phyloP scores from a whole-genome alignment of 768 basidiomycete species.

The Suillus sp. region DNA sequence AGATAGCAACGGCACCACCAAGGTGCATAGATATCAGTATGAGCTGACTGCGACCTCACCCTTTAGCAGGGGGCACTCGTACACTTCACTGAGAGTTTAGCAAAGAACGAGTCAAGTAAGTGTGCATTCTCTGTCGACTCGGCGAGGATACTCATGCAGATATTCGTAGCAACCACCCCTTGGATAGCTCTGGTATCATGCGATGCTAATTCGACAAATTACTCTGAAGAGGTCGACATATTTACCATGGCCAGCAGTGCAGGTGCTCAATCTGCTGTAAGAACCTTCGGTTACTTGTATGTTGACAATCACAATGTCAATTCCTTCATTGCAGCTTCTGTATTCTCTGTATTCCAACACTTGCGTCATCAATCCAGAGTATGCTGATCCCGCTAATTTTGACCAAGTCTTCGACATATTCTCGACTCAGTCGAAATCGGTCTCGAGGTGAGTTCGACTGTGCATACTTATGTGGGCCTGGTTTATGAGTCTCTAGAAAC shows the following conservation, averaged over 20 bases:
- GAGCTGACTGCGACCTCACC: conserved; percentile 4
- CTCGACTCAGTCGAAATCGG: conserved; percentile 63
- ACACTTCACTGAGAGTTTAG: conserved; percentile 73
- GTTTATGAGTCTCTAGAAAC: conserved; percentile 34
- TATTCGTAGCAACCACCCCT: conserved; percentile 55
- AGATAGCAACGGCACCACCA: conserved; percentile 50
- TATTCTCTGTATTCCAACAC: conserved; percentile 74
- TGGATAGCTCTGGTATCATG: conserved; percentile 92
- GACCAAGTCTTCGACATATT: conserved; percentile 78
- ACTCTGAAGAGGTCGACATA: conserved; percentile 64
- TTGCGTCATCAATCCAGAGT: conserved; percentile 76
- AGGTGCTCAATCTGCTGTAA: conserved; percentile 80
- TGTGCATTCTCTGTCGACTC: background rate
- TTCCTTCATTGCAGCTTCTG: conserved; percentile 52
- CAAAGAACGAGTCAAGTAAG: conserved; percentile 50
- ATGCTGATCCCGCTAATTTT: conserved; percentile 61
- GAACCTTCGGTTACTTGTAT: conserved; percentile 23
- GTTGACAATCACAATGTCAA: conserved; percentile 7
- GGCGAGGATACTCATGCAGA: conserved; percentile 14
- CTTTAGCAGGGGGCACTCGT: conserved; percentile 70
- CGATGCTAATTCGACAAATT: conserved; percentile 72
- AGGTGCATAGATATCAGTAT: conserved; percentile 43
- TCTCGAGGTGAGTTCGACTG: conserved; percentile 53
- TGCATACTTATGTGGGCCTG: background rate
- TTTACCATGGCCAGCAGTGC: conserved; percentile 79